A percentile compares a stretch with the other conserved stretches of the same genome.
phyloP scores from a whole-genome alignment of 2,329 filamentous ascomycete species.

The Penicillium janthinellum region DNA sequence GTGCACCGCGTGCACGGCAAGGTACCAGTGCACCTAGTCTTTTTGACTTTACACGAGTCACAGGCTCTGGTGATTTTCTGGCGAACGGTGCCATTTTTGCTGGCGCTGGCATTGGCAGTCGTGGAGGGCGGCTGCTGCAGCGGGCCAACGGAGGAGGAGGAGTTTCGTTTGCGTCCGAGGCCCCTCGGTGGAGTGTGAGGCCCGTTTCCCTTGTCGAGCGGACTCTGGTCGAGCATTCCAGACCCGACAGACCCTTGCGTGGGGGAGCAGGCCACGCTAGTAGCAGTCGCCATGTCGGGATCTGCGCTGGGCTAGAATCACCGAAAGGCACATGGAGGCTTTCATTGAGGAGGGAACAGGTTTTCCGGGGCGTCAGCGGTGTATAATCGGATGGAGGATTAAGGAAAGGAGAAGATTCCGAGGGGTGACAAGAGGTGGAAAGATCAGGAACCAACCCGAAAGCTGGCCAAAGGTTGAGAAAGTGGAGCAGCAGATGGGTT shows the following conservation, averaged over 20 bases:
- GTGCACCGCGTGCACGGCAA: slow-evolving; percentile 40
- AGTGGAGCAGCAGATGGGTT: background rate
- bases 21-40: slow-evolving; percentile 42
- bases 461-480: background rate
- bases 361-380: background rate
- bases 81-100: slow-evolving; percentile 26
- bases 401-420: slow-evolving; percentile 20
- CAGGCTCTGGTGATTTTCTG: slow-evolving; percentile 44
- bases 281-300: slow-evolving; percentile 16
- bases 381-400: background rate
- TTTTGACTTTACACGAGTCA: slow-evolving; percentile 44
- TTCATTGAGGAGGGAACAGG: background rate
- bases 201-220: background rate
- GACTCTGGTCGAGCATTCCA: slow-evolving; percentile 7
- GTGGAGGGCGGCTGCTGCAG: slow-evolving; percentile 4
- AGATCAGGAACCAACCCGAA: background rate
- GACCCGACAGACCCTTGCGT: slow-evolving; percentile 14
- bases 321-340: slow-evolving; percentile 11
- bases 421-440: slow-evolving; percentile 6
- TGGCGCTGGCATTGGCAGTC: background rate
- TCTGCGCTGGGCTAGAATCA: slow-evolving; percentile 9
- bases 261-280: slow-evolving; percentile 15
- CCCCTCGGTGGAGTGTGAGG: background rate
- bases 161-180: slow-evolving; percentile 34
- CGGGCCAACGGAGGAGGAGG: slow-evolving; percentile 15